phyloP scores from a whole-genome alignment of 352 stramenopile genomes.

The Elongisporangium undulatum region DNA sequence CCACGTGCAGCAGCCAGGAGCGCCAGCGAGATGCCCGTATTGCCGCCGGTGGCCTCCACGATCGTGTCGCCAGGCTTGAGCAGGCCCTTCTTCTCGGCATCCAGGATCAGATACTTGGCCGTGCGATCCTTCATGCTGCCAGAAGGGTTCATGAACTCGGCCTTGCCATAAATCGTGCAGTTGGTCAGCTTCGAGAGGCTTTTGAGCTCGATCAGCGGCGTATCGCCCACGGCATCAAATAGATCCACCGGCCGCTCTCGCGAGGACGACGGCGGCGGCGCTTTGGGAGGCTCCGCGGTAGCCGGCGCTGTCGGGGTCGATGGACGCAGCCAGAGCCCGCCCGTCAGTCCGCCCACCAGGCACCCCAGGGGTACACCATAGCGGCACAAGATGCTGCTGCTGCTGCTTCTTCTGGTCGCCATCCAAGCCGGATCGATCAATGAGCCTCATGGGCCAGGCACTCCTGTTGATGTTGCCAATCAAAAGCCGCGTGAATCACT shows the following conservation, averaged over 20 bases:
- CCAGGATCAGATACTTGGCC: slow-evolving; percentile 88
- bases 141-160: slow-evolving; percentile 88
- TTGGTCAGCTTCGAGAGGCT: slow-evolving; percentile 61
- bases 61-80: slow-evolving; percentile 69
- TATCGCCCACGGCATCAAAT: slow-evolving; percentile 68
- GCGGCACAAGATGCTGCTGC: slow-evolving; percentile 2
- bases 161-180: slow-evolving; percentile 76
- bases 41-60: slow-evolving; percentile 86
- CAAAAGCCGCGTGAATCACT: neutral
- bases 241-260: slow-evolving; percentile 47
- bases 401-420: neutral
- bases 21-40: slow-evolving; percentile 90
- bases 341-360: slow-evolving; percentile 10
- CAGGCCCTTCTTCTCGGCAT: slow-evolving; percentile 84
- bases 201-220: slow-evolving; percentile 64
- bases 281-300: neutral
- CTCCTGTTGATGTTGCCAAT: neutral
- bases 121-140: slow-evolving; percentile 94
- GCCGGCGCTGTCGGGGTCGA: neutral
- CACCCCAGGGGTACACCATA: slow-evolving; percentile 9
- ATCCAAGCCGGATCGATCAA: neutral
- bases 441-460: neutral
- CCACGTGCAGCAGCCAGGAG: slow-evolving; percentile 84
- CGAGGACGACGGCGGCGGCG: neutral
- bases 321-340: slow-evolving; percentile 3